These are phyloP conservation scores for Carnegiea gigantea DNA, from an alignment of 179 eudicot species.

Conservation along the genomic window DNA sequence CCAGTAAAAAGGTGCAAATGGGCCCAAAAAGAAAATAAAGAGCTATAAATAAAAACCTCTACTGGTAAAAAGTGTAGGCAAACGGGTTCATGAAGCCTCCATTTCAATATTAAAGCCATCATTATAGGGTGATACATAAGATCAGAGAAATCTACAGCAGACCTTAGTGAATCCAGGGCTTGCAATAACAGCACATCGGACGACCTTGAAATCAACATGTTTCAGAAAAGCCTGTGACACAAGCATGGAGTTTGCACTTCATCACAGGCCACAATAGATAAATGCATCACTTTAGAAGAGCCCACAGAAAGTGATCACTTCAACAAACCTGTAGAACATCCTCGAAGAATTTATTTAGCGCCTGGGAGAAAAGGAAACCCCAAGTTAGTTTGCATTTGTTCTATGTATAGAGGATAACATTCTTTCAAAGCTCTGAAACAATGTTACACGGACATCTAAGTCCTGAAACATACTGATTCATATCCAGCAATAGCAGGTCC, in stretches of 20 bases:
- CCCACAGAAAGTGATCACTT: neutral
- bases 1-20: neutral
- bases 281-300: neutral
- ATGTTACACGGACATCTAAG: neutral
- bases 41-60: neutral
- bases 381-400: conserved; percentile 2
- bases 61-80: neutral
- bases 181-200: conserved; percentile 94
- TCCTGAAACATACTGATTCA: conserved; percentile 64
- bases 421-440: neutral
- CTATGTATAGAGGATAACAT: neutral
- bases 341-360: conserved; percentile 81
- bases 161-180: conserved; percentile 99
- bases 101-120: neutral
- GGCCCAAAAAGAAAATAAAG: neutral
- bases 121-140: neutral
- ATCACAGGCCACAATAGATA: conserved; percentile 6
- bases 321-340: conserved; percentile 71
- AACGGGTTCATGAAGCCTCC: neutral
- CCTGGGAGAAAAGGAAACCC: conserved; percentile 40
- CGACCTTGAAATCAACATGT: conserved; percentile 84
- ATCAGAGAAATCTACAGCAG: neutral
- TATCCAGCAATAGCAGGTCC: conserved; percentile 96
- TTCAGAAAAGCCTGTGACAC: conserved; percentile 75
- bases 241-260: conserved; percentile 20